phyloP scores from a whole-genome alignment of 2,329 filamentous ascomycete genomes.

The Cercospora beticola region DNA sequence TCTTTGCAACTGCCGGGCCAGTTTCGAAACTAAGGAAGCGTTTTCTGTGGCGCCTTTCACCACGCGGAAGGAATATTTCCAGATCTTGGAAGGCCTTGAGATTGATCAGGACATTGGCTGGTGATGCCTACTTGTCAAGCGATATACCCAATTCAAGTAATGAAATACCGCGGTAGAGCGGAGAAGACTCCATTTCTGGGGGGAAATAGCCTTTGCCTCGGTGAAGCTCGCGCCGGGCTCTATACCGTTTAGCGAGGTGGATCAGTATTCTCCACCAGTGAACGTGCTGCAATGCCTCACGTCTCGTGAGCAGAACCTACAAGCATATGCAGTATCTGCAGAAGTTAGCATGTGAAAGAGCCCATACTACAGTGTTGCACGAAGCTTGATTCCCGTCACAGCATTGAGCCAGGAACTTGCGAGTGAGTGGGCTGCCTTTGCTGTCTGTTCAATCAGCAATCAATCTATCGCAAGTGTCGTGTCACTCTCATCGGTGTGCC shows the following conservation, averaged over 20 bases:
- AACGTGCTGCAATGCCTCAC: background rate
- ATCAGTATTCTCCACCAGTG: conserved; percentile 7
- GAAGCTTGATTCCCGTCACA: background rate
- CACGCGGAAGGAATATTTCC: conserved; percentile 18
- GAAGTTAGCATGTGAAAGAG: background rate
- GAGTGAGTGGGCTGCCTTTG: background rate
- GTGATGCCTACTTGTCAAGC: background rate
- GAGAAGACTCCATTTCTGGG: conserved; percentile 3
- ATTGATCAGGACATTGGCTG: background rate
- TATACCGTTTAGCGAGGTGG: conserved; percentile 2
- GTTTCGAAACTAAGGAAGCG: background rate
- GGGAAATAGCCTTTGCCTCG: conserved; percentile 4
- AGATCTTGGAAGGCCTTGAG: background rate
- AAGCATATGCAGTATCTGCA: background rate
- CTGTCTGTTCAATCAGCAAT: background rate
- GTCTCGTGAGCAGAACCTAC: background rate
- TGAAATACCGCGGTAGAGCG: background rate
- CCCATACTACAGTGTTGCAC: background rate
- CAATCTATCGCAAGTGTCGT: background rate
- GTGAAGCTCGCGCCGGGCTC: background rate
- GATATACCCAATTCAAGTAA: background rate
- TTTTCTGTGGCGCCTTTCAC: conserved; percentile 6
- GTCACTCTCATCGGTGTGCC: background rate
- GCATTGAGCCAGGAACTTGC: background rate
- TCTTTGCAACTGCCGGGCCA: background rate